Evolutionary conservation across 805 yeast species (phyloP), one percentile per base, ranked within the genome.

Genomic region (Ogataea methanolica): DNA sequence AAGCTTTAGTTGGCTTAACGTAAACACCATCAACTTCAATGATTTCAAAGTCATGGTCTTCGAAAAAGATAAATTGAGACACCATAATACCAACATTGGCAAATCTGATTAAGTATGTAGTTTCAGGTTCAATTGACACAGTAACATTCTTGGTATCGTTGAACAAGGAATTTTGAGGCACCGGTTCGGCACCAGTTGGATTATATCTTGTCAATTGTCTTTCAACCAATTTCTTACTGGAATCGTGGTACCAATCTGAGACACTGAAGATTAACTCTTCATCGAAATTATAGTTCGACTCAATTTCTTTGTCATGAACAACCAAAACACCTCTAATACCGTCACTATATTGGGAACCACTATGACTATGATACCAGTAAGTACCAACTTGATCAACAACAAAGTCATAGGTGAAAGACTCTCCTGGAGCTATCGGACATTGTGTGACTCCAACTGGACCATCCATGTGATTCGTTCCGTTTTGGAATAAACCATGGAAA

Each of bases 171-270:
- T 79, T 80, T 52, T 82, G 82, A 2, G 92, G 92, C 43, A 85
- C 74, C 15, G 95, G 95, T 61, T 86, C 95, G 16, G 87, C 89
- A 37, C 95, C 95, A 2, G 91, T 85, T 19, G 95, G 95, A 56
- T 86, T 86, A 59, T 78, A 86, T 54, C 86, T 71, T 38, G 76
- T 74, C 57, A 82, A 62, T 62, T 84, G 85, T 36, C 69, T 68
- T 17, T 65, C 54, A 42, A 72, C 63, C 26, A 84, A 69, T 3
- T 66, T 74, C 29, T 68, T 66, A 51, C 81, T 74, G 43, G 75
- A 69, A 33, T 71, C 67, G 58, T 83, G 88, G 61, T 85, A 86
- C 69, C 82, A 75, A 53, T 86, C 95, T 37, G 80, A 62, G 8
- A 86, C 54, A 5, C 82, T 73, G 42, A 85, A 68, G 2, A 74